phyloP scores from a whole-genome alignment of 306 rosid species.

The Luffa acutangula region DNA sequence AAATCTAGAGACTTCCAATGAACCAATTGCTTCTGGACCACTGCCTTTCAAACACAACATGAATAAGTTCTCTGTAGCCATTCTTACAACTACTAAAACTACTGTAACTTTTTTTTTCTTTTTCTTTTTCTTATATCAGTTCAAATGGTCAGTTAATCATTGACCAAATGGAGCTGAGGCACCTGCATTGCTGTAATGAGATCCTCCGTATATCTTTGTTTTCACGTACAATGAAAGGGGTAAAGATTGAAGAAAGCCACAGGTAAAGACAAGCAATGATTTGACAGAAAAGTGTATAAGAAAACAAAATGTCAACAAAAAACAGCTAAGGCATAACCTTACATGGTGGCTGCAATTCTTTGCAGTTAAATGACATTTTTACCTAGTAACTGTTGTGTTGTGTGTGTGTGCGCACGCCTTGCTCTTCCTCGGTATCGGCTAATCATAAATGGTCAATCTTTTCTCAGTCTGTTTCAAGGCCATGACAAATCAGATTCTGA shows the following conservation, averaged over 20 bases:
- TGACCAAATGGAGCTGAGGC: background rate
- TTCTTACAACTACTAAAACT: background rate
- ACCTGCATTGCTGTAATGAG: constrained; percentile 3
- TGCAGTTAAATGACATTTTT: constrained; percentile 7
- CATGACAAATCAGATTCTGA: background rate
- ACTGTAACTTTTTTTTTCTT: background rate
- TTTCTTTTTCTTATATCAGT: background rate
- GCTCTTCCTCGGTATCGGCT: background rate
- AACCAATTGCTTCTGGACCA: background rate
- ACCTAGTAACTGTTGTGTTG: background rate
- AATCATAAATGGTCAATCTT: background rate
- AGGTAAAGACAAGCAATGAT: constrained; percentile 6
- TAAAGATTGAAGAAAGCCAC: background rate
- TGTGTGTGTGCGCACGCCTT: background rate
- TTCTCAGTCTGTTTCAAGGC: background rate
- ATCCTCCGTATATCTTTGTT: background rate
- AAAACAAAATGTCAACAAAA: background rate
- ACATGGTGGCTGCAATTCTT: constrained; percentile 8
- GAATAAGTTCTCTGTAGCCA: background rate
- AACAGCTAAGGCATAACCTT: constrained; percentile 3
- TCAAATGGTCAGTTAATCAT: background rate
- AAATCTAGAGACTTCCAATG: background rate
- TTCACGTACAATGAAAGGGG: background rate
- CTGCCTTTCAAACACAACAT: background rate
- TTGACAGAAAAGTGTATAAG: background rate